Conservation (phyloP, 2,329 filamentous ascomycete species). For the Tolypocladium ovalisporum region DNA sequence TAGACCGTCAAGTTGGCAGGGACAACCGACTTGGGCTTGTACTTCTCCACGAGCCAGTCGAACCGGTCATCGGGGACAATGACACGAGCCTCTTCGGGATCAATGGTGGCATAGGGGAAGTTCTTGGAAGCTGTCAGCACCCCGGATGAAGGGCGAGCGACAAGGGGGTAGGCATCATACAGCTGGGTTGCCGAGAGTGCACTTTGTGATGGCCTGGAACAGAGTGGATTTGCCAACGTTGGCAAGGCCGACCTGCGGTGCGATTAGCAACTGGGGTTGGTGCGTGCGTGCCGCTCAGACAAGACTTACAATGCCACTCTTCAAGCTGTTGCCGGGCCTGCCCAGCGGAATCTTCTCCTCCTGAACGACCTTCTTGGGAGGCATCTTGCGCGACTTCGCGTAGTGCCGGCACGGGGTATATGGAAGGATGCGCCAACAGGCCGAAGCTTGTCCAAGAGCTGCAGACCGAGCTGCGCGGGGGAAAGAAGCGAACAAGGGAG, state of each 20-base stretch:
- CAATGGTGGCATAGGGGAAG: constrained; percentile 98
- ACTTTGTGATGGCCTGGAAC: constrained; percentile 99
- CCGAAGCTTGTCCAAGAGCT: constrained; percentile 28
- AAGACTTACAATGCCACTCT: constrained; percentile 93
- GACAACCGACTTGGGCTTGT: constrained; percentile 95
- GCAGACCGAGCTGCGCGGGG: constrained; percentile 52
- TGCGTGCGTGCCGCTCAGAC: too few relatives aligned
- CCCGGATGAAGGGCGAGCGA: constrained; percentile 21
- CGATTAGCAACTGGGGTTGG: neutral
- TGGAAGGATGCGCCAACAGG: constrained; percentile 40
- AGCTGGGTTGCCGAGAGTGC: constrained; percentile 91
- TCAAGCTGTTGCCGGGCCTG: constrained; percentile 93
- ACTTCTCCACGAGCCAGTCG: constrained; percentile 92
- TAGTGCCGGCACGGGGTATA: constrained; percentile 42
- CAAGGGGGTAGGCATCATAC: constrained; percentile 39
- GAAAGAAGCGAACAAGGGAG: constrained; percentile 41
- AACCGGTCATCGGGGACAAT: constrained; percentile 93
- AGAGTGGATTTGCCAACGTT: constrained; percentile 99
- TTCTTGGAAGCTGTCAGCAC: constrained; percentile 51
- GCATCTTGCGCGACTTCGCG: constrained; percentile 67
- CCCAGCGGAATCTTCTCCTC: constrained; percentile 96
- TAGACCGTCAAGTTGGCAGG: constrained; percentile 97
- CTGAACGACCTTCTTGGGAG: constrained; percentile 84
- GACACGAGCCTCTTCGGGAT: constrained; percentile 95
- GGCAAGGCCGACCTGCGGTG: constrained; percentile 76